phyloP scores from a whole-genome alignment of 139 green algal species.

The Yamagishiella unicocca region DNA sequence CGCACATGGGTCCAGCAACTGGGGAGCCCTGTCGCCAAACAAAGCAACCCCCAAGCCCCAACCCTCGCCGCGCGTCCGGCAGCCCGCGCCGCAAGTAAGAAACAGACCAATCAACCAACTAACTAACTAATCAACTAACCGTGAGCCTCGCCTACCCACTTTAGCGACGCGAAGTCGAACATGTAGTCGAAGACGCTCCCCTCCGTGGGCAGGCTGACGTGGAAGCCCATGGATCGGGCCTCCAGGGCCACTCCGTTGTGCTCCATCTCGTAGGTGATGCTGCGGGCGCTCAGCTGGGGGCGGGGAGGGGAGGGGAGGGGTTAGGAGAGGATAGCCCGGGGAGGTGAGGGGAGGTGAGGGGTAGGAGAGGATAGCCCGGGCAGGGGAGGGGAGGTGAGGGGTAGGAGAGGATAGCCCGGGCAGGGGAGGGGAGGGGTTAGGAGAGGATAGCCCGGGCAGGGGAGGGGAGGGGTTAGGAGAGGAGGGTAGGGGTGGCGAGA shows the following conservation, averaged over 20 bases:
- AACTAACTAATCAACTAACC: too few species aligned
- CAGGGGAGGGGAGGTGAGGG: neutral
- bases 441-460: neutral
- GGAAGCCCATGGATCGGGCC: conserved; percentile 54
- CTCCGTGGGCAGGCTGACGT: conserved; percentile 52
- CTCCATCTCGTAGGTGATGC: conserved; percentile 18
- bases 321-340: neutral
- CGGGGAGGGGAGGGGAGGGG: neutral
- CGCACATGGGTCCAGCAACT: too few species aligned
- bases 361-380: neutral
- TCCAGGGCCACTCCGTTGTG: conserved; percentile 32
- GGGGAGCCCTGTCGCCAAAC: too few species aligned
- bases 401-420: too few species aligned
- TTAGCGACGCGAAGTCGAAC: conserved; percentile 53
- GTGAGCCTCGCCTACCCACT: too few species aligned
- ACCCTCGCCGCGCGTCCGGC: too few species aligned
- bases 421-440: neutral
- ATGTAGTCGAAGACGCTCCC: conserved; percentile 59
- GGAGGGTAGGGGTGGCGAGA: neutral
- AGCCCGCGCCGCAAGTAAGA: too few species aligned
- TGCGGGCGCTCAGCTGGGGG: conserved; percentile 30
- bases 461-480: neutral
- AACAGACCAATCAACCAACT: too few species aligned
- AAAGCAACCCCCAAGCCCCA: too few species aligned
- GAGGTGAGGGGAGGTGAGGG: neutral